A percentile compares a stretch with the other conserved stretches of the same genome.
Evolutionary conservation across 2,329 filamentous ascomycete genomes (phyloP).

Genomic region (Venturiaceae sp.): DNA sequence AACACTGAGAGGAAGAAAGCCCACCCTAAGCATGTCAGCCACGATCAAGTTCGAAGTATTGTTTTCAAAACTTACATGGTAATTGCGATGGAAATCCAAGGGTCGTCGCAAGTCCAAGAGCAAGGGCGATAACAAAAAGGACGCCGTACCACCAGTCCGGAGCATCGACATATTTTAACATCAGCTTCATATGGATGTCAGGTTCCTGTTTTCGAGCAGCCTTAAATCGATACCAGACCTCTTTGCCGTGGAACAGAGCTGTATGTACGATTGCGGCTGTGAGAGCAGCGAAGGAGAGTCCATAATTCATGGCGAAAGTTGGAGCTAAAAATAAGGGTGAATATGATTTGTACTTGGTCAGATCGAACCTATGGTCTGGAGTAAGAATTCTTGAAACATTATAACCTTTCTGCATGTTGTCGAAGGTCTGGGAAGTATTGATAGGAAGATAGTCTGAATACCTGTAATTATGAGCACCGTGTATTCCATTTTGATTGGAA

Average conservation of each 20-base stretch:
- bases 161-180: constrained; percentile 20
- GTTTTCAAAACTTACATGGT: constrained; percentile 24
- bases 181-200: constrained; percentile 24
- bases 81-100: constrained; percentile 25
- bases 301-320: constrained; percentile 28
- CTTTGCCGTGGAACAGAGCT: constrained; percentile 23
- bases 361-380: constrained; percentile 20
- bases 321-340: constrained; percentile 27
- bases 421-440: constrained; percentile 18
- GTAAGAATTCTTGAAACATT: constrained; percentile 24
- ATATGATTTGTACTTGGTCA: constrained; percentile 22
- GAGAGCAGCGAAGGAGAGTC: constrained; percentile 26
- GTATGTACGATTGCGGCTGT: constrained; percentile 25
- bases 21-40: constrained; percentile 20
- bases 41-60: too few species aligned
- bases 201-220: constrained; percentile 19
- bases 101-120: constrained; percentile 18
- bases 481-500: background rate
- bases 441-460: constrained; percentile 25
- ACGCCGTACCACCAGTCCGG: constrained; percentile 33
- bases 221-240: constrained; percentile 27
- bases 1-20: constrained; percentile 44
- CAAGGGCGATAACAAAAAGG: constrained; percentile 43
- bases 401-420: constrained; percentile 24
- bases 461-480: background rate